Conservation (phyloP, 148 eudicot genomes). For the Pouteria glomerata region DNA sequence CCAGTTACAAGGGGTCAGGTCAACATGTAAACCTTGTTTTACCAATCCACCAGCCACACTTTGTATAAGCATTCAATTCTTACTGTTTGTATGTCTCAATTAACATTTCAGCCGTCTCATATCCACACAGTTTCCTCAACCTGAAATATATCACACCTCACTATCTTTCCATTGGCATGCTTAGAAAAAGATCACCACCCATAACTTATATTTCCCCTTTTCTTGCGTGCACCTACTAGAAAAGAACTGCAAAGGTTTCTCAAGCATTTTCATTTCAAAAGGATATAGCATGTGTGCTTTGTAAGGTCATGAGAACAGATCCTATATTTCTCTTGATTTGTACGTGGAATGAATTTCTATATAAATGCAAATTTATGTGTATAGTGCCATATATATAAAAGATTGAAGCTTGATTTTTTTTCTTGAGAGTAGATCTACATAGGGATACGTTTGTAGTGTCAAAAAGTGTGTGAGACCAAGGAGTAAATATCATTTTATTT, state of each 20-base stretch:
- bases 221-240: not conserved
- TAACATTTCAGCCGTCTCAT: not conserved
- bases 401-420: not conserved
- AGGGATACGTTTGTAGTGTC: too few relatives aligned
- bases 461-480: too few relatives aligned
- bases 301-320: not conserved
- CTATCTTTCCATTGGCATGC: not conserved
- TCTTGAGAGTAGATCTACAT: not conserved
- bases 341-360: not conserved
- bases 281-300: not conserved
- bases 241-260: not conserved
- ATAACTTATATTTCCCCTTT: too few relatives aligned
- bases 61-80: not conserved
- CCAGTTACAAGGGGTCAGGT: not conserved
- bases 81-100: not conserved
- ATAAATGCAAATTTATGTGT: not conserved
- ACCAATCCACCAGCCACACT: too few relatives aligned
- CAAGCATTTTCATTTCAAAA: not conserved
- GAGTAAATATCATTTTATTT: too few relatives aligned
- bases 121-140: too few relatives aligned
- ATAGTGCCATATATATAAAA: not conserved
- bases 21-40: not conserved
- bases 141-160: too few relatives aligned
- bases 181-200: not conserved
- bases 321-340: not conserved